Evolutionary conservation across 805 yeast genomes (phyloP).

Genomic region (Saitoella complicata): DNA sequence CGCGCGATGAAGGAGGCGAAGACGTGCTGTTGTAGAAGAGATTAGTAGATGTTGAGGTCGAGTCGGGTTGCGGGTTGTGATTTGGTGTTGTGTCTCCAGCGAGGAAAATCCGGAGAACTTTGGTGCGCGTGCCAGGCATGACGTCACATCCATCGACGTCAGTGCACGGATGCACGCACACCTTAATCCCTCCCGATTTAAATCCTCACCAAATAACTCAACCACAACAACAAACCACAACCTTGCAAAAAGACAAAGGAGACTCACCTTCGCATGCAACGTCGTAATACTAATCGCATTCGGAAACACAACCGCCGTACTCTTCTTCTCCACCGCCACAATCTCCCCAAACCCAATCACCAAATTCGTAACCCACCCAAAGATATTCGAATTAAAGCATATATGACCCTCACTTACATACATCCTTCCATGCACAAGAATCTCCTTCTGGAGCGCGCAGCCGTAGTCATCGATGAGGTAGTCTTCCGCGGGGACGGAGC

Average conservation of each 20-base stretch:
- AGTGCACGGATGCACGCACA: no score
- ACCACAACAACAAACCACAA: no score
- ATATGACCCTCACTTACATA: conserved; percentile 63
- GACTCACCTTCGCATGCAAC: conserved; percentile 22
- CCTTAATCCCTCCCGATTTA: no score
- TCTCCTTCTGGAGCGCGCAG: conserved; percentile 80
- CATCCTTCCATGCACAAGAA: conserved; percentile 71
- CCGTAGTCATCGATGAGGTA: conserved; percentile 69
- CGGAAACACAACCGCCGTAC: conserved; percentile 80
- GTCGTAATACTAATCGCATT: conserved; percentile 72
- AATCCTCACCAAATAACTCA: no score
- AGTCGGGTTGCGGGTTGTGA: no score
- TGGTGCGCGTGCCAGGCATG: no score
- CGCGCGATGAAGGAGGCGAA: conserved; percentile 81
- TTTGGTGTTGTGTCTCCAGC: no score
- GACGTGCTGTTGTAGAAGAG: conserved; percentile 30
- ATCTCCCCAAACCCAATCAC: conserved; percentile 59
- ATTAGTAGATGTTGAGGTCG: no score
- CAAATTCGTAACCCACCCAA: conserved; percentile 82
- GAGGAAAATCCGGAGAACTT: no score
- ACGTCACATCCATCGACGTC: no score
- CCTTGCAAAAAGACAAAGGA: no score
- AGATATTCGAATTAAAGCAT: conserved; percentile 71
- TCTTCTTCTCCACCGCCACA: conserved; percentile 55
- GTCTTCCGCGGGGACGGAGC: conserved; percentile 51